Percentiles rank a stretch among this genome's conserved stretches.
phyloP scores from a whole-genome alignment of 108 stramenopile species.

The Nitzschia inconspicua region DNA sequence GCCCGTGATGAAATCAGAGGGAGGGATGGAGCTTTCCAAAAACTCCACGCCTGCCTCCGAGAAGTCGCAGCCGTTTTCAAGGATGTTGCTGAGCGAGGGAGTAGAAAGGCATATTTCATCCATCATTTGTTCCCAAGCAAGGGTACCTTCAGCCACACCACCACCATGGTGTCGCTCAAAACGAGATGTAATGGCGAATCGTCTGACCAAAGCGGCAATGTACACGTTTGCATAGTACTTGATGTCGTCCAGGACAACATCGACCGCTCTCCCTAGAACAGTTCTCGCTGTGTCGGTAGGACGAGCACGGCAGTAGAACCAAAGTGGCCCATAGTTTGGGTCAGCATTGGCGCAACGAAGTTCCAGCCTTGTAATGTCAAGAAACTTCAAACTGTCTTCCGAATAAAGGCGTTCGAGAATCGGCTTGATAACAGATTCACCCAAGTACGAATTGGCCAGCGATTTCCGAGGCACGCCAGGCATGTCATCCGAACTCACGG shows the following conservation, averaged over 20 bases:
- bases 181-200: constrained; percentile 44
- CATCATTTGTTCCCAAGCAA: constrained; percentile 40
- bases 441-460: constrained; percentile 17
- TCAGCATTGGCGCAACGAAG: constrained; percentile 92
- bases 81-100: constrained; percentile 45
- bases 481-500: too few relatives aligned
- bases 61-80: constrained; percentile 17
- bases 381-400: constrained; percentile 29
- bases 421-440: constrained; percentile 6
- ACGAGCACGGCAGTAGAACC: constrained; percentile 86
- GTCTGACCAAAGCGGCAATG: constrained; percentile 62
- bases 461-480: too few relatives aligned
- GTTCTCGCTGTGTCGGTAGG: constrained; percentile 82
- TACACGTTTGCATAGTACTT: constrained; percentile 53
- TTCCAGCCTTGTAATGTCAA: constrained; percentile 71
- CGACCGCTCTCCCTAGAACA: constrained; percentile 54
- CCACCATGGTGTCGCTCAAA: constrained; percentile 29
- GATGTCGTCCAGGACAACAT: constrained; percentile 49
- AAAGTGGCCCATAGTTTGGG: constrained; percentile 95
- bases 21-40: constrained; percentile 39
- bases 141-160: constrained; percentile 12
- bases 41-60: constrained; percentile 14
- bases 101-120: constrained; percentile 37
- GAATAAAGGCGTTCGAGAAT: constrained; percentile 31
- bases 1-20: constrained; percentile 61